Evolutionary conservation across 306 rosid genomes (phyloP).

Genomic region (Amphicarpaea edgeworthii): DNA sequence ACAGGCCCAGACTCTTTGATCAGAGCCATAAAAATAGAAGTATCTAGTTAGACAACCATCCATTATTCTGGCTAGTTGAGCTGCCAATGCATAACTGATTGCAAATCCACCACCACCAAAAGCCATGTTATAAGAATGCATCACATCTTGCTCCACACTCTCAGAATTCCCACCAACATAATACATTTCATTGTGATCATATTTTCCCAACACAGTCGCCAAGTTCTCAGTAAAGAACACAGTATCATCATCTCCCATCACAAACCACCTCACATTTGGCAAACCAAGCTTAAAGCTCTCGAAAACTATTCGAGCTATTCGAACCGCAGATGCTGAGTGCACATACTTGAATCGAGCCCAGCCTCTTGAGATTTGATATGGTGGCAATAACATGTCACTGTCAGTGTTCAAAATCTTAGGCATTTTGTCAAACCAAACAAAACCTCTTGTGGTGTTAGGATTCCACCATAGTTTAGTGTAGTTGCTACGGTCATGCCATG

Average conservation of each 20-base stretch:
- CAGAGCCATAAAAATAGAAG: constrained; percentile 87
- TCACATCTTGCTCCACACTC: constrained; percentile 86
- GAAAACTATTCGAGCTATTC: constrained; percentile 79
- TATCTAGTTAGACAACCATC: constrained; percentile 87
- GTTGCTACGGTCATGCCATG: constrained; percentile 69
- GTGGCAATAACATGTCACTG: constrained; percentile 51
- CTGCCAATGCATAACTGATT: constrained; percentile 82
- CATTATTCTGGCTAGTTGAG: constrained; percentile 59
- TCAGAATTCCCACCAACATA: constrained; percentile 93
- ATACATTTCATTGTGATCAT: constrained; percentile 73
- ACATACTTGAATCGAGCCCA: constrained; percentile 62
- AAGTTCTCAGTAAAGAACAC: constrained; percentile 80
- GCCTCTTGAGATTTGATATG: constrained; percentile 65
- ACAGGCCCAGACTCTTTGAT: constrained; percentile 94
- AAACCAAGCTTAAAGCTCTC: constrained; percentile 74
- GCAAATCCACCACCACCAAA: constrained; percentile 98
- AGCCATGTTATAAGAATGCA: constrained; percentile 89
- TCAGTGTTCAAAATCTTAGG: constrained; percentile 33
- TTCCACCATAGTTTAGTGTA: constrained; percentile 82
- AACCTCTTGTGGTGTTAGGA: constrained; percentile 66
- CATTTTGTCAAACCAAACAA: constrained; percentile 75
- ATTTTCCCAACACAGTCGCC: constrained; percentile 72
- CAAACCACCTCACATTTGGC: constrained; percentile 90
- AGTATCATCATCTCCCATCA: constrained; percentile 97
- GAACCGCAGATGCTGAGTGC: constrained; percentile 75